phyloP scores from a whole-genome alignment of 768 basidiomycete genomes.

The Leccinum arenicola region DNA sequence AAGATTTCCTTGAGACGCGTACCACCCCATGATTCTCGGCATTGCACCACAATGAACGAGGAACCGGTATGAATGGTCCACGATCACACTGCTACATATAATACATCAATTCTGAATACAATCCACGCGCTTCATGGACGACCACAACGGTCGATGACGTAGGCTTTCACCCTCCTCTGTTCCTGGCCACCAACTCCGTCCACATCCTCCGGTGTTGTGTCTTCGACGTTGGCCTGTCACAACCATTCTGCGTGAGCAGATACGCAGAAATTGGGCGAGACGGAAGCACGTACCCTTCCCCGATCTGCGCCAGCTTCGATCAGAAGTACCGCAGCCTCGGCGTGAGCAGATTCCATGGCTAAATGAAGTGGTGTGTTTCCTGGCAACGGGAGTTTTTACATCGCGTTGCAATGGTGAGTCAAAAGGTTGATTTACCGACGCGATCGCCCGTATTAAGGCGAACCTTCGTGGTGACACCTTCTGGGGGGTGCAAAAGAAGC shows the following conservation, averaged over 20 bases:
- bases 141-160: constrained; percentile 75
- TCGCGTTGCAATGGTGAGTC: not conserved
- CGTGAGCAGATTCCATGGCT: constrained; percentile 95
- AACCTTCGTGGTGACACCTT: constrained; percentile 60
- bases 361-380: constrained; percentile 97
- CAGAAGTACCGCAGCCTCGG: constrained; percentile 82
- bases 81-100: not conserved
- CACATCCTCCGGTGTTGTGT: constrained; percentile 82
- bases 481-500: constrained; percentile 83
- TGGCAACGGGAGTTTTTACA: constrained; percentile 28
- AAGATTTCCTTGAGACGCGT: not conserved
- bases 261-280: not conserved
- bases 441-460: constrained; percentile 86
- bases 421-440: constrained; percentile 48
- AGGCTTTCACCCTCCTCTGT: constrained; percentile 74
- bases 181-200: constrained; percentile 87
- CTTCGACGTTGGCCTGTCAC: constrained; percentile 75
- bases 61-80: not conserved
- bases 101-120: not conserved
- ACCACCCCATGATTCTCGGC: not conserved
- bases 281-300: constrained; percentile 57
- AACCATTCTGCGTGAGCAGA: constrained; percentile 1
- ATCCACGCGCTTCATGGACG: constrained; percentile 15
- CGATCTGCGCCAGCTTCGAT: constrained; percentile 97
- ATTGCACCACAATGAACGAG: not conserved